Evolutionary conservation across 139 green algal species (phyloP).

Genomic region (Gonium pectorale): DNA sequence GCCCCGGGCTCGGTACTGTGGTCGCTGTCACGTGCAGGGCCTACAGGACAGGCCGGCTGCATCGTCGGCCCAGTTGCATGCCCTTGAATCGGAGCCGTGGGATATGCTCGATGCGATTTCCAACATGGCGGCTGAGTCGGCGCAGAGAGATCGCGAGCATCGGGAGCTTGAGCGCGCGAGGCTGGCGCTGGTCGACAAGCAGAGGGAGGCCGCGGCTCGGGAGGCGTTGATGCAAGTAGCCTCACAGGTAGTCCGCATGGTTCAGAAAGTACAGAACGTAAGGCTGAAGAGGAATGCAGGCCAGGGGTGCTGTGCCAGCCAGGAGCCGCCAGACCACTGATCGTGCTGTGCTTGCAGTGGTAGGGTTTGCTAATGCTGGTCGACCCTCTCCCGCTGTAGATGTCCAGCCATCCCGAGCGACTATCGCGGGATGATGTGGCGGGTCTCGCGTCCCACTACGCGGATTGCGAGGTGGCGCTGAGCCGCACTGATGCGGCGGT

Average conservation of each 20-base stretch:
- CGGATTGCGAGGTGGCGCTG: neutral
- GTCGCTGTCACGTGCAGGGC: conserved; percentile 8
- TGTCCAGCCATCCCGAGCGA: neutral
- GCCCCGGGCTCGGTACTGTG: no score
- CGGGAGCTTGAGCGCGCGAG: conserved; percentile 11
- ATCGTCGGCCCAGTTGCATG: neutral
- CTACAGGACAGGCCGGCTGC: conserved; percentile 10
- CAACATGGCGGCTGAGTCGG: neutral
- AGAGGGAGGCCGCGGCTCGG: conserved; percentile 1
- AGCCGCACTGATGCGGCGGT: neutral
- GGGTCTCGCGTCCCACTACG: neutral
- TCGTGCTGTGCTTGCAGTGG: no score
- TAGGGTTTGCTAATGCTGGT: no score
- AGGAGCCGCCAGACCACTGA: no score
- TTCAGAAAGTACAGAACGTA: no score
- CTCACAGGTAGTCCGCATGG: neutral
- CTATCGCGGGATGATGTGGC: conserved; percentile 12
- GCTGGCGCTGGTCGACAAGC: conserved; percentile 9
- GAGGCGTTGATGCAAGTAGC: neutral
- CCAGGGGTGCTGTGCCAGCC: no score
- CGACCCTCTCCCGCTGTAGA: neutral
- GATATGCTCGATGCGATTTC: conserved; percentile 45
- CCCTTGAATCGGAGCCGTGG: conserved; percentile 37
- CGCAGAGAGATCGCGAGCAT: conserved; percentile 21
- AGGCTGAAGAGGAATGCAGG: no score